Evolutionary conservation across 108 stramenopile species (phyloP), one percentile per base, ranked within the genome.

Genomic region (Mediolabrus comicus): DNA sequence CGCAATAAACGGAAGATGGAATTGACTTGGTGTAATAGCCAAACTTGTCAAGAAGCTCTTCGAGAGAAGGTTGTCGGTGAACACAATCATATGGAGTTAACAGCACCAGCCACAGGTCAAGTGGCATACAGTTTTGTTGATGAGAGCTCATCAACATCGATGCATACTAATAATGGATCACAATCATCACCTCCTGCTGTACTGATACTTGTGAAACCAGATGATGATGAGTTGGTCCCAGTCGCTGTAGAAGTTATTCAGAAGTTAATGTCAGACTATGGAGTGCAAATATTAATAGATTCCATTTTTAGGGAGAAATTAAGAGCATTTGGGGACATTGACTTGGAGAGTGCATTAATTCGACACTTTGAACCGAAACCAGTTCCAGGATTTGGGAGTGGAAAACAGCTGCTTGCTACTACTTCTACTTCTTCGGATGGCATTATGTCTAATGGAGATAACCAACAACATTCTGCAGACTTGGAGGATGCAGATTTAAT

Each of bases 51-150:
- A 53, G 84, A 89, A 43, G 78, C 76, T 1, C 67, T 92, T 38
- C 82, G 90, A 58, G 87, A 91, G 75, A 74, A 84, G 38, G 84
- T 90, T n/a, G 79, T 87, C 8, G 88, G 89, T 3, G 71, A 81
- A 19, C 82, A 88, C 59, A 91, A 94, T 70, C 84, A 91, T 51
- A 82, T 94, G 39, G 69, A 84, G 3, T 66, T 94, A 31, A 79
- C 74, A 39, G 88, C 87, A 7, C 93, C 93, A 4, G 90, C 93
- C 1, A 92, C 93, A 9, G 90, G 90, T 26, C 93, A 94, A 67
- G 90, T 94, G 16, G 84, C 77, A 4, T 94, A 92, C 66, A 66
- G 55, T 24, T 94, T 65, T 28, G 27, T 66, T 13, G 29, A 30
- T 52, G 60, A 58, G 25, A 32, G 54, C 14, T 14, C 63, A 0